Percentiles rank a stretch among this genome's conserved stretches.
Conservation (phyloP, 352 stramenopile genomes). For the Chrysophaeum taylorii region DNA sequence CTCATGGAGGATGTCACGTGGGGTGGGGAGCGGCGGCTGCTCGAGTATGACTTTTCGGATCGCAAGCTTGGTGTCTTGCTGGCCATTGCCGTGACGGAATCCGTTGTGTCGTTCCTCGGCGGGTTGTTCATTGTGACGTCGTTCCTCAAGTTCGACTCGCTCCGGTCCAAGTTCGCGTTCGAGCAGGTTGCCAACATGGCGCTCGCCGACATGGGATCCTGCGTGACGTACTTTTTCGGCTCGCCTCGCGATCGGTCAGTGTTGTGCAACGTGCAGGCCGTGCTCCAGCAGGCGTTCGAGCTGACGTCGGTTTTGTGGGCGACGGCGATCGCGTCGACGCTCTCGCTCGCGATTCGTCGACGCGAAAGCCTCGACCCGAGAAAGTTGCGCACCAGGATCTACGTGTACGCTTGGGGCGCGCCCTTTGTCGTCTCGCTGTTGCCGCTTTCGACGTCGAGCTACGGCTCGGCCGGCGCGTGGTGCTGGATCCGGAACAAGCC, state of each 20-base stretch:
- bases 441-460: conserved; percentile 16
- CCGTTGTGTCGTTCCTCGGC: conserved; percentile 16
- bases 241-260: not conserved
- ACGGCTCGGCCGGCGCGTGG: conserved; percentile 20
- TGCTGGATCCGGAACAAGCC: conserved; percentile 24
- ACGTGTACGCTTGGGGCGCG: conserved; percentile 8
- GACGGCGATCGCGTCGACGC: conserved; percentile 14
- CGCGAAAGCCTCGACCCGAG: not conserved
- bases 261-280: conserved; percentile 18
- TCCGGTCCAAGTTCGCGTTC: conserved; percentile 26
- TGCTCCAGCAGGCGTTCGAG: conserved; percentile 20
- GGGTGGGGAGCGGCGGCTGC: not conserved
- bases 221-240: conserved; percentile 10
- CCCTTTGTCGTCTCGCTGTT: conserved; percentile 21
- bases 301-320: conserved; percentile 25
- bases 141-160: conserved; percentile 9
- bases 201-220: not conserved
- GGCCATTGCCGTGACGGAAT: not conserved
- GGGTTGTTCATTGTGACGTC: conserved; percentile 17
- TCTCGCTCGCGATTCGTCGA: conserved; percentile 10
- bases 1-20: no score
- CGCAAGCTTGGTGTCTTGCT: not conserved
- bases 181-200: conserved; percentile 14
- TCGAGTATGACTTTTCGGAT: not conserved
- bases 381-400: not conserved